Evolutionary conservation across 2,329 filamentous ascomycete genomes (phyloP), one percentile per base, ranked within the genome.

Genomic region (Apiospora kogelbergensis): DNA sequence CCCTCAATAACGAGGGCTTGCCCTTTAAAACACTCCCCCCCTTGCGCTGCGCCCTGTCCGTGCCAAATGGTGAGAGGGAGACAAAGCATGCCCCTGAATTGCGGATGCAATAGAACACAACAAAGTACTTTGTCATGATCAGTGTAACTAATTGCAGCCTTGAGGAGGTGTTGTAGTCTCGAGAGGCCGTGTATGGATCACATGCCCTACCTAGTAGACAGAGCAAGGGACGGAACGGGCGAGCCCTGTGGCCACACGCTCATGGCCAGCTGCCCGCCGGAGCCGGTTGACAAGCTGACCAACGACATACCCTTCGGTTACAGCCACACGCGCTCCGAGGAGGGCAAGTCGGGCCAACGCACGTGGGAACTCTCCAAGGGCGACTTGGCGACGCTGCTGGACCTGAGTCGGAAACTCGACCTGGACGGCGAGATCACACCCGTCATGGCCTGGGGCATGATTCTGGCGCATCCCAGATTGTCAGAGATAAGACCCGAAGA

Each of bases 121-220:
- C 42, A n/a, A 17, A 45, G 17, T 37, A n/a, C 53, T 60, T 37
- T 26, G 53, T 60, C 17, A 37, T 60, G 53, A 44, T 77, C 71
- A 76, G 73, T 76, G 77, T 76, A 79, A 72, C 80, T 88, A 82
- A 85, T 83, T 77, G 78, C 79, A 78, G 76, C 74, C 76, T 78
- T 79, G 75, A 73, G 77, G 42, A 46, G 76, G 74, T 75, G 74
- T 75, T 87, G 86, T 91, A 93, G 87, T 78, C 92, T 97, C 80
- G 95, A 98, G 84, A 92, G 91, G 78, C 93, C 95, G 67, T 98
- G 96, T 85, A 97, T 97, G 88, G 90, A 94, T 74, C 94, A 97
- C 81, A 87, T 95, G 82, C 93, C 94, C 74, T 93, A 91, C 81
- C 85, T 97, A 71, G 84, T 95, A 73, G 90, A 89, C 75, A 82